These are phyloP conservation scores for Fusarium sororula DNA, from an alignment of 2,329 filamentous ascomycete genomes.

Conservation along the genomic window DNA sequence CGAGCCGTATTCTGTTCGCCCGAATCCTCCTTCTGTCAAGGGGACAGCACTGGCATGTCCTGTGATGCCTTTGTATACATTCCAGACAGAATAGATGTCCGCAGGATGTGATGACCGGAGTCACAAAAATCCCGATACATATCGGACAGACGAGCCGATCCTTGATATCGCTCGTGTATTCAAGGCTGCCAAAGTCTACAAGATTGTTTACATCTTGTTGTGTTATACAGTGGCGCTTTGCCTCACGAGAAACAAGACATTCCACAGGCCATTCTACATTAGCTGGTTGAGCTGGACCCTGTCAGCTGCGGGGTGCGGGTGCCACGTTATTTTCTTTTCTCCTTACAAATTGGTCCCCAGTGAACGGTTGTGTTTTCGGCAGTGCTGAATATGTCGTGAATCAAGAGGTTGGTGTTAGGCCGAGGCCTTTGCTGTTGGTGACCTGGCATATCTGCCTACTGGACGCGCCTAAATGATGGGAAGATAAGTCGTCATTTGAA, in stretches of 20 bases:
- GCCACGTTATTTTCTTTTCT: too few relatives aligned
- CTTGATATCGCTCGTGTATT: not conserved
- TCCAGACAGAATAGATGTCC: not conserved
- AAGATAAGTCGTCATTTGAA: not conserved
- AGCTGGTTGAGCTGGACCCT: not conserved
- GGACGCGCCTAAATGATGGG: not conserved
- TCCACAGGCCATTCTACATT: not conserved
- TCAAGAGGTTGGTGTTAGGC: not conserved
- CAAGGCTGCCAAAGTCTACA: not conserved
- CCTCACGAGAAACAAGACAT: not conserved
- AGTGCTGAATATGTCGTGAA: not conserved
- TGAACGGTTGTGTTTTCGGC: not conserved
- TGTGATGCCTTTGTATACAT: not conserved
- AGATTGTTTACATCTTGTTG: not conserved
- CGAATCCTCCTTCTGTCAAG: not conserved
- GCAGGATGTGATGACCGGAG: not conserved
- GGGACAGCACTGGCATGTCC: not conserved
- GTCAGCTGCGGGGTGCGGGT: not conserved
- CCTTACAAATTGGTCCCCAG: not conserved
- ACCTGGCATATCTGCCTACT: not conserved
- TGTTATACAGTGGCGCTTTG: not conserved
- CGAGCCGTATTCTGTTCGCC: not conserved
- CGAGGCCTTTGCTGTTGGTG: not conserved
- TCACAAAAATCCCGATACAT: not conserved
- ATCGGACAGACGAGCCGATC: not conserved